These are phyloP conservation scores for Arthrobotrys megalospora DNA, from an alignment of 2,329 filamentous ascomycete genomes.

Conservation along the genomic window DNA sequence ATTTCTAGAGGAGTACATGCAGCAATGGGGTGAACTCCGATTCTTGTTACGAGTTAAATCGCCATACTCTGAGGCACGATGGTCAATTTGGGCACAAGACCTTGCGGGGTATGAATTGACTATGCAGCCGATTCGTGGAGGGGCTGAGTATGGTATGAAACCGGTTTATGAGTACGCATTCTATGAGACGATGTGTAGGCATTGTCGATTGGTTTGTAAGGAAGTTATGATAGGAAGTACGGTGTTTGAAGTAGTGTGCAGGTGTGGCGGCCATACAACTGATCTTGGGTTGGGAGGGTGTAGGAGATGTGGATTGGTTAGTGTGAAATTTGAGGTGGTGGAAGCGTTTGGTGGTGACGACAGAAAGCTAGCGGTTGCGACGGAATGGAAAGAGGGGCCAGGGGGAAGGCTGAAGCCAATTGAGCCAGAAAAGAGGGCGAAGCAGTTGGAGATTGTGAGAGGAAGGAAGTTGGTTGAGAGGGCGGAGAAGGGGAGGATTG, in stretches of 20 bases:
- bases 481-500: conserved; percentile 3
- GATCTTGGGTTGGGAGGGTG: conserved; percentile 34
- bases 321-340: conserved; percentile 42
- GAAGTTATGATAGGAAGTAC: not conserved
- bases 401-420: conserved; percentile 10
- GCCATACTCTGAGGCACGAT: not conserved
- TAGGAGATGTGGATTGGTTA: conserved; percentile 30
- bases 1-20: conserved; percentile 45
- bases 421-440: not conserved
- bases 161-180: conserved; percentile 44
- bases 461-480: conserved; percentile 20
- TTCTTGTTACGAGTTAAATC: conserved; percentile 19
- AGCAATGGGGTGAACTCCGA: conserved; percentile 19
- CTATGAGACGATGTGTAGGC: conserved; percentile 33
- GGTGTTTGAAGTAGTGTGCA: conserved; percentile 29
- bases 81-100: conserved; percentile 9
- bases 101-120: conserved; percentile 22
- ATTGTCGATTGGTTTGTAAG: conserved; percentile 27
- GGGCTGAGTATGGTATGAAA: conserved; percentile 19
- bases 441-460: conserved; percentile 26
- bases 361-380: conserved; percentile 36
- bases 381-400: conserved; percentile 20
- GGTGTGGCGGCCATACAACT: conserved; percentile 5
- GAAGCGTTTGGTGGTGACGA: conserved; percentile 25
- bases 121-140: conserved; percentile 29